Conservation (phyloP, 129 eudicot genomes). For the Silybum marianum region DNA sequence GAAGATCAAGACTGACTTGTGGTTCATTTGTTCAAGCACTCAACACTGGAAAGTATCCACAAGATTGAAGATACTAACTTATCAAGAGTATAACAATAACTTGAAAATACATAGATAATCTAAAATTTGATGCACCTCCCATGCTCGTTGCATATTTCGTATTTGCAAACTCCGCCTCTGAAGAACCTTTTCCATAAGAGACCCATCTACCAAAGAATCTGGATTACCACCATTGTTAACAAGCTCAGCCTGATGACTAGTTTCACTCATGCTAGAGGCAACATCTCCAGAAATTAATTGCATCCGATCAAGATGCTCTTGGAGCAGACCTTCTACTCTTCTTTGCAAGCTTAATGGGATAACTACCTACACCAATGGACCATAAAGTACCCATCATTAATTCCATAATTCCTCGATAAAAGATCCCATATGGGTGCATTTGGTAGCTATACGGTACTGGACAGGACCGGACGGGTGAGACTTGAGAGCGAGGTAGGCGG, state of each 20-base stretch:
- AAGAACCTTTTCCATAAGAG: conserved; percentile 94
- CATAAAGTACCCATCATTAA: conserved; percentile 24
- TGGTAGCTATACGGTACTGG: neutral
- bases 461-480: neutral
- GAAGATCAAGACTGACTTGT: neutral
- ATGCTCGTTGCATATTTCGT: conserved; percentile 95
- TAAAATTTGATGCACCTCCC: conserved; percentile 67
- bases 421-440: neutral
- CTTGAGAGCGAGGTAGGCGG: neutral
- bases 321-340: conserved; percentile 92
- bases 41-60: too few species aligned
- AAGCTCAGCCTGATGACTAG: conserved; percentile 36
- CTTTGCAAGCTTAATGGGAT: conserved; percentile 94
- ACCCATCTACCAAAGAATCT: conserved; percentile 70
- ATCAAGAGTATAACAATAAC: conserved; percentile 14
- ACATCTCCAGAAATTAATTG: conserved; percentile 39
- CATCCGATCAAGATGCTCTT: conserved; percentile 88
- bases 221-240: conserved; percentile 48
- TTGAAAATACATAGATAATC: conserved; percentile 2
- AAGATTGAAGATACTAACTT: neutral
- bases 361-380: conserved; percentile 60
- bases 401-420: conserved; percentile 15
- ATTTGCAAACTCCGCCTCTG: conserved; percentile 90
- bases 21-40: neutral
- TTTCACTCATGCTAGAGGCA: conserved; percentile 27